Conservation (phyloP, 2,329 filamentous ascomycete genomes). For the Colletotrichum chlorophyti region DNA sequence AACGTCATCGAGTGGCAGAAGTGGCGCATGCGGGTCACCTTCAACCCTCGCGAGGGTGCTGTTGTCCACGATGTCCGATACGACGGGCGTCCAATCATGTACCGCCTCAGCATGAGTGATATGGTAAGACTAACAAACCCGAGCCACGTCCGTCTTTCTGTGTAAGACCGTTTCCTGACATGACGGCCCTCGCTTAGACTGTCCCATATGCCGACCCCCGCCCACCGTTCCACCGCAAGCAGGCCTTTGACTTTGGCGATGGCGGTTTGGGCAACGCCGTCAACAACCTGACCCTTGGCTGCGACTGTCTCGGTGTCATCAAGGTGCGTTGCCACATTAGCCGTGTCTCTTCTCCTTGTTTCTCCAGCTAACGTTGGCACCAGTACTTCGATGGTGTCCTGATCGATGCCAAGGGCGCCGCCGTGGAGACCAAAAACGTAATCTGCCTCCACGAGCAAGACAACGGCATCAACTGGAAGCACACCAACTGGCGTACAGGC, state of each 20-base stretch:
- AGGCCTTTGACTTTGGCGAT: conserved; percentile 74
- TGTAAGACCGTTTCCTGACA: not conserved
- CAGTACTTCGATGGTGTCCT: conserved; percentile 34
- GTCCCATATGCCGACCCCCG: conserved; percentile 28
- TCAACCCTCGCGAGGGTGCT: conserved; percentile 64
- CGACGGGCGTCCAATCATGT: conserved; percentile 62
- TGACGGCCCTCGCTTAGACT: not conserved
- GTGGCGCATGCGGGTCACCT: conserved; percentile 66
- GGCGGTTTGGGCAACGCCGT: conserved; percentile 69
- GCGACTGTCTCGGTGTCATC: conserved; percentile 61
- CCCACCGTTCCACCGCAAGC: conserved; percentile 49
- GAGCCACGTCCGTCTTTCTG: not conserved
- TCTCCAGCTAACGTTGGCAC: not conserved
- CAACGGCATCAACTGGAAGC: conserved; percentile 30
- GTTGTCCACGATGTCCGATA: conserved; percentile 66
- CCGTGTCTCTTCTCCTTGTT: not conserved
- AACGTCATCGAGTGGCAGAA: conserved; percentile 53
- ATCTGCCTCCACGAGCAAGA: conserved; percentile 30
- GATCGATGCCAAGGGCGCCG: conserved; percentile 35
- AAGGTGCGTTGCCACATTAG: too few relatives aligned
- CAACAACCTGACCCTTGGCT: conserved; percentile 73
- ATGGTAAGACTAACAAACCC: conserved; percentile 44
- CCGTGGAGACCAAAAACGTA: conserved; percentile 50
- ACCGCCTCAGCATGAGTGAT: conserved; percentile 63
- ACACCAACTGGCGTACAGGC: conserved; percentile 61